Base-by-base conservation (phyloP, 441 rosid genomes). In the Populus tomentosa region DNA sequence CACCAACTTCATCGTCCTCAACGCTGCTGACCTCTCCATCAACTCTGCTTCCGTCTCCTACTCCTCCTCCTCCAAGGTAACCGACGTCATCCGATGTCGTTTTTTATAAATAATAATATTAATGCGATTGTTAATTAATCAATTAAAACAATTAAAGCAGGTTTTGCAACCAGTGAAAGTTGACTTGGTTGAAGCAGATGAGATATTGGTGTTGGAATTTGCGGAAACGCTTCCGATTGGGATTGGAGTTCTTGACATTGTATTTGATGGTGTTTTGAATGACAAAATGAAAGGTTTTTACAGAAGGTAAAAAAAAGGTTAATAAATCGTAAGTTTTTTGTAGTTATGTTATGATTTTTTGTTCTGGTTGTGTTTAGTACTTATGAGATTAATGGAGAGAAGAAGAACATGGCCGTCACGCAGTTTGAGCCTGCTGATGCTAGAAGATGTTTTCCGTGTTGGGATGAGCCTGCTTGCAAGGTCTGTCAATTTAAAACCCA, bases 401-500 rank as follows among this genome's bases (percentile, higher is more conserved):
- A 90, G 90, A 96, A 87, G 91, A 96, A 94, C 66, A 92, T 96
- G 98, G 99, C 97, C 7, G 99, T 92, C 72, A 96, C 98, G 2
- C 98, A 96, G 84, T 96, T 96, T 82, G 99, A 94, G 84, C 98
- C 98, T 4, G 97, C 89, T 73, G 98, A 96, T 85, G 98, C 98
- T 40, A 88, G 99, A 84, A 87, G 90, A 80, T 96, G 98, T 82
- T 94, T 95, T 83, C 99, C 99, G 0, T 95, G 99, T 74, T 94
- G 99, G 99, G 99, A 95, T 77, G 97, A 95, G 84, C 99, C 99
- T 79, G 92, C 93, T 77, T 91, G 92, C 97, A 95, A 95, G 97
- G 99, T 93, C 46, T 79, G 62, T 63, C 70, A 7, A 18, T n/a
- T 26, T 14, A 11, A 46, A 46, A 14, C 18, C 56, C 56, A 33